Conservation (phyloP, 208 protist genomes). For the Crithidia brevicula region DNA sequence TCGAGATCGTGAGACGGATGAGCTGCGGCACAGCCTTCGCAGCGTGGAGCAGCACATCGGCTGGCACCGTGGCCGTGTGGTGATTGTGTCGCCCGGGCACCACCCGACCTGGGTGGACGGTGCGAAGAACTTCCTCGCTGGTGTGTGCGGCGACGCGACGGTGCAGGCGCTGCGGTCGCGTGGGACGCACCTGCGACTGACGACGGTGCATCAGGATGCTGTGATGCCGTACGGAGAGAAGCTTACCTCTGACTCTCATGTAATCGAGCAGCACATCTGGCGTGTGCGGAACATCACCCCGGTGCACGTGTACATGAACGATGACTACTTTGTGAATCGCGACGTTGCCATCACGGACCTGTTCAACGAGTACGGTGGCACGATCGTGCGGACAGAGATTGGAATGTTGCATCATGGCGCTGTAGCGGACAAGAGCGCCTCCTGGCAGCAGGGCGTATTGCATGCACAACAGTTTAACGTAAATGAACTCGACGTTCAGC, state of each 20-base stretch:
- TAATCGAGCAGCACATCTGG: conserved; percentile 66
- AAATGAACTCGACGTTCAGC: conserved; percentile 26
- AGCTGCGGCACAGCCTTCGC: conserved; percentile 94
- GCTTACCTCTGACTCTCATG: conserved; percentile 58
- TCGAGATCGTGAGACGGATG: conserved; percentile 75
- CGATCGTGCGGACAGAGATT: conserved; percentile 55
- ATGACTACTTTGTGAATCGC: conserved; percentile 81
- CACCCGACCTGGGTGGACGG: conserved; percentile 89
- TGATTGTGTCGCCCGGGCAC: conserved; percentile 97
- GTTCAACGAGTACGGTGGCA: conserved; percentile 66
- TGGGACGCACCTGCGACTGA: conserved; percentile 60
- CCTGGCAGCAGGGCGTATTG: conserved; percentile 17
- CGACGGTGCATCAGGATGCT: conserved; percentile 69
- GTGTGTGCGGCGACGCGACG: conserved; percentile 28
- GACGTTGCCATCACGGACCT: conserved; percentile 57
- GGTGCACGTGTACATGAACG: conserved; percentile 74
- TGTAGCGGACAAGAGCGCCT: neutral
- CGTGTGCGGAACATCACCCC: conserved; percentile 53
- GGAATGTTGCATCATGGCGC: neutral
- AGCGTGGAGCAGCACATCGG: conserved; percentile 93
- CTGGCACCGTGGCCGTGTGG: conserved; percentile 89
- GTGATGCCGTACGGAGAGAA: conserved; percentile 46
- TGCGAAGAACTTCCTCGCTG: conserved; percentile 58
- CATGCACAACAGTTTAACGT: conserved; percentile 20
- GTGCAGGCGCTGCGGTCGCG: conserved; percentile 27